A percentile compares a stretch with the other conserved stretches of the same genome.
Evolutionary conservation across 345 rosid genomes (phyloP).

Genomic region (Aquilaria yunnanensis): DNA sequence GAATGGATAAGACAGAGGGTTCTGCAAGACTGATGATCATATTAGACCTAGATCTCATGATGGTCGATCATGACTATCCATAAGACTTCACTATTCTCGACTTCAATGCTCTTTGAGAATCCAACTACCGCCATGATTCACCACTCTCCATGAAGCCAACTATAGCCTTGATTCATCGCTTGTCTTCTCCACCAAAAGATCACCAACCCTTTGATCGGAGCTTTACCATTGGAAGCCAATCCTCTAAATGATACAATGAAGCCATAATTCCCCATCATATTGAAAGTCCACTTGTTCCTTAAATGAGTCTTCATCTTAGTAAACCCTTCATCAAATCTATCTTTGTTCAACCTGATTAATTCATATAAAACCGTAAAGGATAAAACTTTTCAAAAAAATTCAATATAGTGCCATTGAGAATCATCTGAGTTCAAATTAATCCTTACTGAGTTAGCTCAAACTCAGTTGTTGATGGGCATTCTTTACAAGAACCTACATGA

Average conservation of each 20-base stretch:
- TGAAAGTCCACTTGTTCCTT: no score
- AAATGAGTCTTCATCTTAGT: no score
- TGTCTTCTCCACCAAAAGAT: constrained; percentile 80
- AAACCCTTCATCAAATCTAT: no score
- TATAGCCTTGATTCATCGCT: no score
- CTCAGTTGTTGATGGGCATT: no score
- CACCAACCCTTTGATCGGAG: constrained; percentile 42
- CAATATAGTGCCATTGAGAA: no score
- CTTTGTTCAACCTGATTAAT: no score
- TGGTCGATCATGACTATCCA: constrained; percentile 83
- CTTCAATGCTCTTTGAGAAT: constrained; percentile 88
- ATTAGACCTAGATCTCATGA: constrained; percentile 77
- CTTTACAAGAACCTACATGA: no score
- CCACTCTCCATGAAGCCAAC: constrained; percentile 19
- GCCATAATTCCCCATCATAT: constrained; percentile 40
- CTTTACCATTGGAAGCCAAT: constrained; percentile 60
- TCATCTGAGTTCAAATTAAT: no score
- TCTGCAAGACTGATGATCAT: constrained; percentile 77
- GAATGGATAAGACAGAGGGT: constrained; percentile 53
- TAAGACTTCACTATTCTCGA: constrained; percentile 56
- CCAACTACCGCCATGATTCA: constrained; percentile 64
- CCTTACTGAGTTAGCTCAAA: no score
- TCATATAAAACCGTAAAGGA: no score
- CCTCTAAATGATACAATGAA: constrained; percentile 65
- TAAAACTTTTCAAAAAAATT: no score